A percentile compares a stretch with the other conserved stretches of the same genome.
These are phyloP conservation scores for Parmelia sp. DNA, from an alignment of 495 filamentous ascomycete genomes.

Conservation along the genomic window DNA sequence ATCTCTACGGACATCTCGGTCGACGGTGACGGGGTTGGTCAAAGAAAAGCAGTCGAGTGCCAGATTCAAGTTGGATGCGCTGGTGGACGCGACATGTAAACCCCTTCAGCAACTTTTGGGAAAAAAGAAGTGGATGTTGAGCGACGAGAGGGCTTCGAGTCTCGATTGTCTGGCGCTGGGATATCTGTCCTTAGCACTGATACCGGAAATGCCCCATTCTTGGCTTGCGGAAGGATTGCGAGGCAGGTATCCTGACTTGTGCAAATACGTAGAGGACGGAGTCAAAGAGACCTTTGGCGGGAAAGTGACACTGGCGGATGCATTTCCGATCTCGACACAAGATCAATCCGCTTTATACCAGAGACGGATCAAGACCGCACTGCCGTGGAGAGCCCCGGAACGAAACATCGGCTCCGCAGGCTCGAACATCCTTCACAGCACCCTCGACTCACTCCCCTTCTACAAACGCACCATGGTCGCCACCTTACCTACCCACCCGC, in stretches of 20 bases:
- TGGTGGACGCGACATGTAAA: slow-evolving; percentile 61
- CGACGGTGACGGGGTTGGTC: slow-evolving; percentile 29
- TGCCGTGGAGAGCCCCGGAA: slow-evolving; percentile 13
- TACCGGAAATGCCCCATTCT: slow-evolving; percentile 60
- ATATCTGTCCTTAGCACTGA: slow-evolving; percentile 67
- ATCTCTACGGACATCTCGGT: slow-evolving; percentile 24
- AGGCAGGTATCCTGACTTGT: slow-evolving; percentile 47
- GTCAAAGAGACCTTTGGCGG: slow-evolving; percentile 38
- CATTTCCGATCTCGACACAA: background rate
- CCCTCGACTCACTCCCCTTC: background rate
- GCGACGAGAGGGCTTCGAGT: slow-evolving; percentile 44
- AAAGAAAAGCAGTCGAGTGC: slow-evolving; percentile 33
- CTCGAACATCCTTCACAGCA: background rate
- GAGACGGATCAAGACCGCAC: background rate
- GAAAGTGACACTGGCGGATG: background rate
- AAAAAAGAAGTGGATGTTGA: slow-evolving; percentile 46
- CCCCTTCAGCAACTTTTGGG: slow-evolving; percentile 60
- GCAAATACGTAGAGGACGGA: slow-evolving; percentile 48
- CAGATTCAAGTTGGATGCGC: slow-evolving; percentile 61
- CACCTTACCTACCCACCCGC: background rate
- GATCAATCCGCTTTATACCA: background rate
- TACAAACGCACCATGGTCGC: slow-evolving; percentile 1
- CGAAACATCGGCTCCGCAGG: background rate
- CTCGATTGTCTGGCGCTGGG: slow-evolving; percentile 74
- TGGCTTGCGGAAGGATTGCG: slow-evolving; percentile 64